These are phyloP conservation scores for Heterobasidion occidentale DNA, from an alignment of 1,284 basidiomycete genomes.

Conservation along the genomic window DNA sequence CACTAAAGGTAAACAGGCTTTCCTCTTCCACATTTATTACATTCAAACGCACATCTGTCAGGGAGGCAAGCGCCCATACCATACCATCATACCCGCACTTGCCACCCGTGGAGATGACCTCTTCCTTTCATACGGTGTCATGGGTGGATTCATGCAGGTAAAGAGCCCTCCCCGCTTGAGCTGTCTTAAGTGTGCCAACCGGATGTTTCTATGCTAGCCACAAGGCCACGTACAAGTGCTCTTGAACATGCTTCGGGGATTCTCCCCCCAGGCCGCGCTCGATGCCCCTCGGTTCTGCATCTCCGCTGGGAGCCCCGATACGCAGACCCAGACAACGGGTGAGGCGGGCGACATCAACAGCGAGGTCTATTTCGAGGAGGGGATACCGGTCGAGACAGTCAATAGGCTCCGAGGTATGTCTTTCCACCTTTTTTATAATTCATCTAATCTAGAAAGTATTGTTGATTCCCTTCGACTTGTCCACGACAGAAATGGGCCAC, in stretches of 20 bases:
- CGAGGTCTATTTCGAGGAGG: constrained; percentile 85
- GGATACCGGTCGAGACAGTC: constrained; percentile 57
- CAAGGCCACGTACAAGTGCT: constrained; percentile 93
- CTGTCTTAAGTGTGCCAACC: background rate
- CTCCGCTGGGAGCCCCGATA: constrained; percentile 72
- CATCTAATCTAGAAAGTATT: background rate
- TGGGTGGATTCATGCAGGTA: constrained; percentile 94
- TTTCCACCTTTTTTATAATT: background rate
- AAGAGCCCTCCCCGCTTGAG: constrained; percentile 5
- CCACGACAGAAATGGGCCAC: constrained; percentile 74
- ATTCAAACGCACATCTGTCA: constrained; percentile 17
- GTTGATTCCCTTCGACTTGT: background rate
- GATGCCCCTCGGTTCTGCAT: constrained; percentile 97
- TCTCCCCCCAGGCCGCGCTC: constrained; percentile 76
- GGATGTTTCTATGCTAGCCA: constrained; percentile 38
- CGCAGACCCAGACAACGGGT: constrained; percentile 36
- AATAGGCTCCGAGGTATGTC: constrained; percentile 51
- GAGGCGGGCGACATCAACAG: constrained; percentile 67
- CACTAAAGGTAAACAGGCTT: constrained; percentile 41
- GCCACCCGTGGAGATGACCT: constrained; percentile 78
- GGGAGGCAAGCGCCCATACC: constrained; percentile 87
- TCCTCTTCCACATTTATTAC: background rate
- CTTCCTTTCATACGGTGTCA: constrained; percentile 86
- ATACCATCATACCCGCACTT: constrained; percentile 94
- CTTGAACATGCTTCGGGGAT: constrained; percentile 85